phyloP scores from a whole-genome alignment of 176 grass and related monocot genomes.

The Zoysia pacifica region DNA sequence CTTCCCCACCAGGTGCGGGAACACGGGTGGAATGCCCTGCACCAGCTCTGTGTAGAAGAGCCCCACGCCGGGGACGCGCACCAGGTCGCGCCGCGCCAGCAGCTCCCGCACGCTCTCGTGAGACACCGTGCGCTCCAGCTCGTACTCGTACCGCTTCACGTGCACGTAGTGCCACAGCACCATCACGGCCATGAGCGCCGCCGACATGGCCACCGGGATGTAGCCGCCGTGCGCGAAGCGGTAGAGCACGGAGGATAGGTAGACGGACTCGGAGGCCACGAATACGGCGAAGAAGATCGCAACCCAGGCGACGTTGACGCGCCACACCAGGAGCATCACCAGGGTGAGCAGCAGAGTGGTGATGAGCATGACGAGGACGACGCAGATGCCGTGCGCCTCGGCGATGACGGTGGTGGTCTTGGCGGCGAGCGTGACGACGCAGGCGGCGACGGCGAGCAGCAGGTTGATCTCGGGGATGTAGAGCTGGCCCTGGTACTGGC shows the following conservation, averaged over 20 bases:
- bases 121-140: slow-evolving; percentile 52
- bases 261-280: slow-evolving; percentile 49
- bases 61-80: slow-evolving; percentile 58
- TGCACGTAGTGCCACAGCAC: slow-evolving; percentile 82
- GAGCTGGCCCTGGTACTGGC: slow-evolving; percentile 59
- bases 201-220: slow-evolving; percentile 59
- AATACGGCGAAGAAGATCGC: slow-evolving; percentile 57
- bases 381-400: slow-evolving; percentile 77
- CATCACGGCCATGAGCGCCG: slow-evolving; percentile 58
- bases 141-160: slow-evolving; percentile 50
- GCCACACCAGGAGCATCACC: slow-evolving; percentile 61
- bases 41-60: slow-evolving; percentile 84
- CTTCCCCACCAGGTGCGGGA: slow-evolving; percentile 66
- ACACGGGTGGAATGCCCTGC: slow-evolving; percentile 78
- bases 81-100: not conserved
- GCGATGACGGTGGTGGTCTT: slow-evolving; percentile 52
- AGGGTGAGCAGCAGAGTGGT: slow-evolving; percentile 57
- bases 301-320: slow-evolving; percentile 44
- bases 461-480: slow-evolving; percentile 74
- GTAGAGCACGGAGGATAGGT: slow-evolving; percentile 74
- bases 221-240: slow-evolving; percentile 70
- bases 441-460: slow-evolving; percentile 37
- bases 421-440: slow-evolving; percentile 48
- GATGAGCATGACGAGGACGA: slow-evolving; percentile 67
- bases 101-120: slow-evolving; percentile 40